A percentile compares a stretch with the other conserved stretches of the same genome.
phyloP scores from a whole-genome alignment of 2,329 filamentous ascomycete species.

The Chaetomiaceae sp. region DNA sequence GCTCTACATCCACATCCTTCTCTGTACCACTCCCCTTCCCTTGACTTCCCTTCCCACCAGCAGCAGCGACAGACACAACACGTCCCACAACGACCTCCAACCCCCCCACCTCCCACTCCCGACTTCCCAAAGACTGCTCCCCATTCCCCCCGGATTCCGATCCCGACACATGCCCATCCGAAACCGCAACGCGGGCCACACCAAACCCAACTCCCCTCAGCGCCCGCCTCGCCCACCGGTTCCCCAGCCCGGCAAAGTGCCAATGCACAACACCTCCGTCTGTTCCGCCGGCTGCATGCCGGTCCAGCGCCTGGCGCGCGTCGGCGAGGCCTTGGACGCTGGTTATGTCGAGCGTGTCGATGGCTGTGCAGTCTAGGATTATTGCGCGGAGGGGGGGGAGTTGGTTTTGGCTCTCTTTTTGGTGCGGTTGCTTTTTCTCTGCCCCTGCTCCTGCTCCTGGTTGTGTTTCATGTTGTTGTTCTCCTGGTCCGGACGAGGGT shows the following conservation, averaged over 20 bases:
- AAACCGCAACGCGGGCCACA: background rate
- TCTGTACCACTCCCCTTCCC: constrained; percentile 29
- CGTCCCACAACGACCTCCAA: background rate
- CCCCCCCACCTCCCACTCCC: too few relatives aligned
- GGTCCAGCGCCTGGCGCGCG: constrained; percentile 48
- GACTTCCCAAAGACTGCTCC: background rate
- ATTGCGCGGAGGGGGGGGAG: constrained; percentile 39
- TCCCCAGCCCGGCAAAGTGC: constrained; percentile 50
- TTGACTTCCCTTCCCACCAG: constrained; percentile 38
- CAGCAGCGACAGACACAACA: too few relatives aligned
- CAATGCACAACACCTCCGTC: constrained; percentile 34
- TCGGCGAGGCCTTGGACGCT: constrained; percentile 51
- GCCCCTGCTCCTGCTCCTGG: too few relatives aligned
- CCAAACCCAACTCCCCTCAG: constrained; percentile 39
- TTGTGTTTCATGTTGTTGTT: too few relatives aligned
- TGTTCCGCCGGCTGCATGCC: constrained; percentile 41
- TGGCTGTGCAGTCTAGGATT: constrained; percentile 51
- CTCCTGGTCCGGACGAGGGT: too few relatives aligned
- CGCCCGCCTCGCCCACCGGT: constrained; percentile 53
- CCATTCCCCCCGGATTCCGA: too few relatives aligned
- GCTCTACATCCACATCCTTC: constrained; percentile 27
- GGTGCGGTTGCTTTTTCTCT: background rate
- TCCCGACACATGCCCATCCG: too few relatives aligned
- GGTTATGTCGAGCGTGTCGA: constrained; percentile 53
- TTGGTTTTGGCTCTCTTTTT: background rate